These are phyloP conservation scores for Rosa rugosa DNA, from an alignment of 306 rosid genomes.

Conservation along the genomic window DNA sequence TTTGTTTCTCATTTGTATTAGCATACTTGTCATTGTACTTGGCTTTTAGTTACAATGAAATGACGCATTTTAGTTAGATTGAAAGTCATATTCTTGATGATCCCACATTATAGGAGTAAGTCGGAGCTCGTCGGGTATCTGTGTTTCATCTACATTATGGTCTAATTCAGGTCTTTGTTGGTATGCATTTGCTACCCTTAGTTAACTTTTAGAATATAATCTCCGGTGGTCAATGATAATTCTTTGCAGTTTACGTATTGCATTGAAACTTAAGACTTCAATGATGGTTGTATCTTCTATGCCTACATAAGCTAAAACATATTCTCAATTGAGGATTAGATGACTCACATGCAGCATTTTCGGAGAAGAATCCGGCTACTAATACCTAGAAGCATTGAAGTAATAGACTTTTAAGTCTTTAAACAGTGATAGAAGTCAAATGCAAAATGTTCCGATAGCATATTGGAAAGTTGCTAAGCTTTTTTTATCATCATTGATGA, in stretches of 20 bases:
- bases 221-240: neutral
- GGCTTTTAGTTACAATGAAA: neutral
- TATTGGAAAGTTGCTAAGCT: neutral
- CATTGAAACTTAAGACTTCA: neutral
- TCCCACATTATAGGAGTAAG: neutral
- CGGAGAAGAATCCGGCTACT: neutral
- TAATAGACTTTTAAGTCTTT: neutral
- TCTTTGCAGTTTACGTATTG: neutral
- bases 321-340: neutral
- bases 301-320: neutral
- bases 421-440: neutral
- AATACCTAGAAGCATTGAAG: neutral
- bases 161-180: neutral
- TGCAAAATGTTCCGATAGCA: neutral
- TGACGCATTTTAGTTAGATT: neutral
- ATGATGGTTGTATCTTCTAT: neutral
- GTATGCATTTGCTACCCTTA: neutral
- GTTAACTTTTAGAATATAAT: neutral
- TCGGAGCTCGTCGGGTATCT: neutral
- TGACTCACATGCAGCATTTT: neutral
- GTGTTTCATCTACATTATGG: slow-evolving; percentile 2
- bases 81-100: neutral
- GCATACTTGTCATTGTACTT: neutral
- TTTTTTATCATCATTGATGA: neutral
- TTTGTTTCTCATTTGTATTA: neutral